phyloP scores from a whole-genome alignment of 2,329 filamentous ascomycete species.

The Colletotrichum horii region DNA sequence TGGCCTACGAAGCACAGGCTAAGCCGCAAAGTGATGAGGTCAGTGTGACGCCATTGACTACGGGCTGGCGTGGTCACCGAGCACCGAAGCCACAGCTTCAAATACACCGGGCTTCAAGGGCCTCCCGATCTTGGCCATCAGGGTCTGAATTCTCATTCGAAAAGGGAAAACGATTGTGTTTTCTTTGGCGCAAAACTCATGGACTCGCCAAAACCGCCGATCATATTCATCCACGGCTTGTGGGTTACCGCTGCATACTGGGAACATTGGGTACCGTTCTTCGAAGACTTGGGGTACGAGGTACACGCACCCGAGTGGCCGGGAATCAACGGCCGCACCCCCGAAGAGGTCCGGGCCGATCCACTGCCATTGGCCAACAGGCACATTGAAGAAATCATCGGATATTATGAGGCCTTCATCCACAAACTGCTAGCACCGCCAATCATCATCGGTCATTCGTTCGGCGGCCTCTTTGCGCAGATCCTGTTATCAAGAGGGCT shows the following conservation, averaged over 20 bases:
- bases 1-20: not conserved
- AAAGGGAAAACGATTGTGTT: not conserved
- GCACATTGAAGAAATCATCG: conserved; percentile 24
- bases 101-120: not conserved
- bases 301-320: conserved; percentile 28
- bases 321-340: conserved; percentile 25
- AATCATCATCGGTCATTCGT: conserved; percentile 28
- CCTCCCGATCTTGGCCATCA: not conserved
- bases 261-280: conserved; percentile 26
- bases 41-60: conserved; percentile 8
- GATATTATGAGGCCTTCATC: conserved; percentile 25
- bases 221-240: conserved; percentile 27
- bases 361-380: conserved; percentile 20
- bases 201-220: conserved; percentile 11
- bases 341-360: conserved; percentile 23
- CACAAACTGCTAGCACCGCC: conserved; percentile 21
- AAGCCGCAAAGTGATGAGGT: conserved; percentile 4
- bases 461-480: conserved; percentile 27
- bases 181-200: not conserved
- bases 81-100: not conserved
- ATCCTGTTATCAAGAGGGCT: conserved; percentile 24
- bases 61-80: not conserved
- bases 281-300: conserved; percentile 21
- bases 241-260: conserved; percentile 29
- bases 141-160: not conserved